phyloP scores from a whole-genome alignment of 345 rosid species.

The Lagerstroemia speciosa region DNA sequence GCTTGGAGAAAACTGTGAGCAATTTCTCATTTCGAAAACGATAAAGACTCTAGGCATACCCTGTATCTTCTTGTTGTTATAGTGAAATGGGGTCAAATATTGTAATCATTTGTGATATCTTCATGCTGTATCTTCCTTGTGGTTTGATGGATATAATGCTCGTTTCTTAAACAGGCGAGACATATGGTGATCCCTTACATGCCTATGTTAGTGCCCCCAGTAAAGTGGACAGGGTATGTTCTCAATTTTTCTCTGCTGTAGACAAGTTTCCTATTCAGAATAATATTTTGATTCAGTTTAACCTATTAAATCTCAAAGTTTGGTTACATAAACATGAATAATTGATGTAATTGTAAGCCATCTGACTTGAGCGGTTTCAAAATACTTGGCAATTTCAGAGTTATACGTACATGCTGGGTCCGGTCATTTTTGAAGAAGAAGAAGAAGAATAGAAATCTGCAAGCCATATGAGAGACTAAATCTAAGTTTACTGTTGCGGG shows the following conservation, averaged over 20 bases:
- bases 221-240: slow-evolving; percentile 85
- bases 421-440: not conserved
- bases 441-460: not conserved
- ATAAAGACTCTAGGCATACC: not conserved
- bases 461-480: not conserved
- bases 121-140: not conserved
- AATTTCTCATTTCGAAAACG: not conserved
- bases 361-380: not conserved
- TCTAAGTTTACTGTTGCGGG: not conserved
- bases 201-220: slow-evolving; percentile 99
- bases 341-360: not conserved
- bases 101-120: slow-evolving; percentile 2
- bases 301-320: not conserved
- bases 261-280: slow-evolving; percentile 11
- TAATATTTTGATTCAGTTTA: slow-evolving; percentile 2
- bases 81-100: not conserved
- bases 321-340: not conserved
- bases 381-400: not conserved
- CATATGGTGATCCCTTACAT: slow-evolving; percentile 94
- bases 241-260: slow-evolving; percentile 11
- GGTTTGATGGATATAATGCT: slow-evolving; percentile 8
- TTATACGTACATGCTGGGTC: not conserved
- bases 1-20: slow-evolving; percentile 84
- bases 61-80: not conserved
- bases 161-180: slow-evolving; percentile 58